Conservation (phyloP, 345 rosid genomes). For the Physaria fendleri region DNA sequence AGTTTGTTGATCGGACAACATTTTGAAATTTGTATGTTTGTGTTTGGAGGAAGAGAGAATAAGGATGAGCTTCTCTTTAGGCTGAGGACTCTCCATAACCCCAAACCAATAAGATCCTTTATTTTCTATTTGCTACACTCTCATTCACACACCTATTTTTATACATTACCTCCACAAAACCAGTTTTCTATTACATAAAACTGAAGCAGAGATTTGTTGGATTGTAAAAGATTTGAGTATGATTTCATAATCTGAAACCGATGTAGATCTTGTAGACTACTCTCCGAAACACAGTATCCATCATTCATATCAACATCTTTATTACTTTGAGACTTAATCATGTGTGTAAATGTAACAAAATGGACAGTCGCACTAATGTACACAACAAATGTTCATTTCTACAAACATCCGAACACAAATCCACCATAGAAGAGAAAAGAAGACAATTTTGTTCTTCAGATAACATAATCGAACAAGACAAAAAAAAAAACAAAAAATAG, state of each 20-base stretch:
- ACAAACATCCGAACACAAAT: neutral
- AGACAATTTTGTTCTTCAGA: neutral
- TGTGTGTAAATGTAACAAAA: neutral
- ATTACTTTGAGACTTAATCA: no score
- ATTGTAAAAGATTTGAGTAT: neutral
- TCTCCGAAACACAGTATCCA: neutral
- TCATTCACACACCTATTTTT: neutral
- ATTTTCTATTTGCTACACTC: neutral
- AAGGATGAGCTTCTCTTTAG: slow-evolving; percentile 4
- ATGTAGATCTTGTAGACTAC: neutral
- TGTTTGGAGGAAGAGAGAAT: slow-evolving; percentile 8
- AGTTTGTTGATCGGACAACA: neutral
- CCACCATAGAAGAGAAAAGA: neutral
- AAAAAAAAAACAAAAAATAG: no score
- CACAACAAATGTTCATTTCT: neutral
- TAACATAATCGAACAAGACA: no score
- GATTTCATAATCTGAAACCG: neutral
- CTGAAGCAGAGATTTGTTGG: neutral
- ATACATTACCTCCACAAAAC: neutral
- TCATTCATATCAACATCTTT: neutral
- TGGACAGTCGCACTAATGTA: neutral
- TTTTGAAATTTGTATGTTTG: neutral
- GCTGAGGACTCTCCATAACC: slow-evolving; percentile 12
- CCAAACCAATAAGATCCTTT: slow-evolving; percentile 4
- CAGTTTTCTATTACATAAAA: neutral